phyloP scores from a whole-genome alignment of 768 basidiomycete species.

The Suillus ampliporus region DNA sequence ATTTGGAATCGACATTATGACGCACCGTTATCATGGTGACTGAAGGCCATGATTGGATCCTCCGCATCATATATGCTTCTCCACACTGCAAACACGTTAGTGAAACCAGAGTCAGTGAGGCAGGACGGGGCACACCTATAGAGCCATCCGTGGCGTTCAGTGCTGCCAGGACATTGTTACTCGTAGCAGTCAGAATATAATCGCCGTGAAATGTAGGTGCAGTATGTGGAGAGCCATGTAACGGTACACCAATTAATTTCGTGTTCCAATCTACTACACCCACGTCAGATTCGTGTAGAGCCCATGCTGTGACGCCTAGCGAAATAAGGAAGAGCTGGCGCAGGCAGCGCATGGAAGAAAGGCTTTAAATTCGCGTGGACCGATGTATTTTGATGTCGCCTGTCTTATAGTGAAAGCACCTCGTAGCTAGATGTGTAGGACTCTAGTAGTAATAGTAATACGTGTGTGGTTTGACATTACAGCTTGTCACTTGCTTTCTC shows the following conservation, averaged over 20 bases:
- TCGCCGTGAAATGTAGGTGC: conserved; percentile 68
- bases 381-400: background rate
- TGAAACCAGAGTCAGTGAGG: conserved; percentile 16
- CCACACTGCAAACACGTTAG: conserved; percentile 61
- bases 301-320: conserved; percentile 39
- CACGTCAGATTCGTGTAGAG: conserved; percentile 75
- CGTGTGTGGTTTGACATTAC: too few relatives aligned
- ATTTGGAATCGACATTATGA: conserved; percentile 17
- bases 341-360: conserved; percentile 22
- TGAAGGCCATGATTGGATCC: conserved; percentile 72
- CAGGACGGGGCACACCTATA: conserved; percentile 56
- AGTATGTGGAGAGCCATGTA: conserved; percentile 51
- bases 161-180: conserved; percentile 79
- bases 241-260: conserved; percentile 73
- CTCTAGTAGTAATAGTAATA: too few relatives aligned
- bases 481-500: conserved; percentile 6
- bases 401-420: background rate
- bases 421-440: too few relatives aligned
- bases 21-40: conserved; percentile 62
- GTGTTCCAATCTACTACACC: conserved; percentile 92
- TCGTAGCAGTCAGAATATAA: conserved; percentile 68
- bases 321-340: conserved; percentile 23
- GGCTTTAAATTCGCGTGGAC: conserved; percentile 3
- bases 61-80: conserved; percentile 73
- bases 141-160: conserved; percentile 70